Percentiles rank a stretch among this genome's conserved stretches.
These are phyloP conservation scores for Macrolepiota dolichaula DNA, from an alignment of 768 basidiomycete genomes.

Conservation along the genomic window DNA sequence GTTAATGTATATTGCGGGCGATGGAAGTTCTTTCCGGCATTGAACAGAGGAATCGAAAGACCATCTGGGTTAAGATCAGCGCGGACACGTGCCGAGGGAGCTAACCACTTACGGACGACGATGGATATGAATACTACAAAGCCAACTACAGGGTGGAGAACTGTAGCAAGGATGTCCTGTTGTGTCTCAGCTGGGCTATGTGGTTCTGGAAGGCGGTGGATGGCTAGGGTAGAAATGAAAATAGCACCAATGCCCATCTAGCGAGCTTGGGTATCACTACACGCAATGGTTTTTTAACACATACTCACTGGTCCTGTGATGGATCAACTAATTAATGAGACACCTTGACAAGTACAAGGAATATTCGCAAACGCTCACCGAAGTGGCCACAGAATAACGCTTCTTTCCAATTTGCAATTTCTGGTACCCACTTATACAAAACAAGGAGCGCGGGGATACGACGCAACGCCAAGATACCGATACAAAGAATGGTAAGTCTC, in stretches of 20 bases:
- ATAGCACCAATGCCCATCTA: slow-evolving; percentile 92
- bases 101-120: slow-evolving; percentile 57
- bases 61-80: slow-evolving; percentile 43
- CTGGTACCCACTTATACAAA: slow-evolving; percentile 83
- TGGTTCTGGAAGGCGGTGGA: slow-evolving; percentile 56
- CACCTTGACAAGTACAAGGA: not conserved
- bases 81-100: not conserved
- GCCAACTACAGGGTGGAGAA: slow-evolving; percentile 78
- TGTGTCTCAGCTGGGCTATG: slow-evolving; percentile 60
- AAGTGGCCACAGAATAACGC: slow-evolving; percentile 93
- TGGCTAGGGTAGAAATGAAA: slow-evolving; percentile 79
- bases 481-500: slow-evolving; percentile 64
- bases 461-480: slow-evolving; percentile 69
- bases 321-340: not conserved
- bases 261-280: not conserved
- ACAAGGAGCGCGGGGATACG: slow-evolving; percentile 77
- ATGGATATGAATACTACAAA: slow-evolving; percentile 89
- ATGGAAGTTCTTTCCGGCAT: slow-evolving; percentile 32
- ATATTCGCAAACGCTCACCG: slow-evolving; percentile 37
- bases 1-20: slow-evolving; percentile 30
- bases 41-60: slow-evolving; percentile 69
- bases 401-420: slow-evolving; percentile 80
- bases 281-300: not conserved
- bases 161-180: slow-evolving; percentile 68
- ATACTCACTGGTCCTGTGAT: slow-evolving; percentile 48